Evolutionary conservation across 2,329 filamentous ascomycete genomes (phyloP), one percentile per base, ranked within the genome.

Genomic region (Cercospora citrullina): DNA sequence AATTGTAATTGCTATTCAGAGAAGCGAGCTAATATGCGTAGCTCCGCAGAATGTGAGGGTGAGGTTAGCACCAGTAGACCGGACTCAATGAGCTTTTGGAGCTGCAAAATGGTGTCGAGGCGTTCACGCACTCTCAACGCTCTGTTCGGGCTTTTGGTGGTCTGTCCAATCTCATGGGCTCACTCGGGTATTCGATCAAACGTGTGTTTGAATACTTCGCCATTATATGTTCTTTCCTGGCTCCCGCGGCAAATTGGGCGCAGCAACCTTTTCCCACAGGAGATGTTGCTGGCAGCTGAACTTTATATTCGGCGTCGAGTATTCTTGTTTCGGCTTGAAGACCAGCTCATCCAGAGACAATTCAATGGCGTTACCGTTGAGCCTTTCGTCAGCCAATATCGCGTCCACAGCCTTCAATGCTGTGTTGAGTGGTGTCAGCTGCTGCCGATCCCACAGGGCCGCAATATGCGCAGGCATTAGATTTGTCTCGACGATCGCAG

Each of bases 341-440:
- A 79, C 79, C 10, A 83, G 74, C 5, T 80, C 75, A n/a, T 80
- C 80, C 65, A 79, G 73, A 3, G 74, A 76, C 59, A 82, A 72
- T 72, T 83, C 82, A 14, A 82, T 80, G 7, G 75, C 75, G 69
- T 82, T 76, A 0, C 81, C 82, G 0, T 77, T 80, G 23, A 67
- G 57, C 73, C 80, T 69, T 1, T 65, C 72, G 59, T 79, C 75
- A 5, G 70, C 70, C 18, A 79, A 68, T 36, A 80, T 76, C 33
- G 69, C 74, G 58, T 79, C 77, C 65, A 76, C 77, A 1, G 78
- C 78, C 51, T 76, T 76, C 10, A 79, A 61, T 16, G 77, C 73
- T 4, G 79, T 80, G 9, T 68, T 74, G 68, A 81, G 70, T 0
- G 79, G 78, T 26, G 79, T 81, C 53, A 80, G 73, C 42, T 77